phyloP scores from a whole-genome alignment of 331 rosid genomes.

The Malus hybrid region DNA sequence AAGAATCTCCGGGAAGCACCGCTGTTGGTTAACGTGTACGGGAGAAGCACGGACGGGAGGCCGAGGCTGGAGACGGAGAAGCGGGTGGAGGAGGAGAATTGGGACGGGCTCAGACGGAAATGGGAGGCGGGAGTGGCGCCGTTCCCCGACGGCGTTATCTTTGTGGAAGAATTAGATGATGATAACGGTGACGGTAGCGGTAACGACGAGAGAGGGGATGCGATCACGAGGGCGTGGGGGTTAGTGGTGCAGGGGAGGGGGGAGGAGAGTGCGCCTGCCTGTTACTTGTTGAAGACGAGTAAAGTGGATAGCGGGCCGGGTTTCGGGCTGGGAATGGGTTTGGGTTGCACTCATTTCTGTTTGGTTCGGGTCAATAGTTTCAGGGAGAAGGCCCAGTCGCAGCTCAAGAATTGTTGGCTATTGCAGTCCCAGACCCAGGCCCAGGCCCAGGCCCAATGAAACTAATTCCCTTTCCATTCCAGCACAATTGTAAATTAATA shows the following conservation, averaged over 20 bases:
- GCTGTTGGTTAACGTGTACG: conserved; percentile 48
- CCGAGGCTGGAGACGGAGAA: conserved; percentile 40
- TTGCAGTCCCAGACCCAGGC: conserved; percentile 22
- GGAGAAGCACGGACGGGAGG: neutral
- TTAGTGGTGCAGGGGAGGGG: conserved; percentile 77
- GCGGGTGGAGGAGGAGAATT: conserved; percentile 43
- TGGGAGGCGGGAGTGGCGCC: conserved; percentile 51
- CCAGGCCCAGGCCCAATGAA: neutral
- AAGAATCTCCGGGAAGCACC: conserved; percentile 69
- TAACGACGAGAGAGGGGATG: neutral
- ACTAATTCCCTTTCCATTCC: neutral
- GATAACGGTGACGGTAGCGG: neutral
- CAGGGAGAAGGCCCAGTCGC: conserved; percentile 60
- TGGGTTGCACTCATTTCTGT: conserved; percentile 60
- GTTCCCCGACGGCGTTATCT: conserved; percentile 69
- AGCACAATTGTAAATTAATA: neutral
- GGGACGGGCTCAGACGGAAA: conserved; percentile 36
- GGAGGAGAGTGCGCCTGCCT: conserved; percentile 54
- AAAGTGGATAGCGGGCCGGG: conserved; percentile 25
- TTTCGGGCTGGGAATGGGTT: conserved; percentile 18
- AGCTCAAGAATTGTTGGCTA: conserved; percentile 69
- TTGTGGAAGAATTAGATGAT: conserved; percentile 53
- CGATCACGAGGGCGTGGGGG: conserved; percentile 67
- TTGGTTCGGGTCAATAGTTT: conserved; percentile 50
- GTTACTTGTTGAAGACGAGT: conserved; percentile 63